These are phyloP conservation scores for Primulina huaijiensis DNA, from an alignment of 257 asterid species.

Conservation along the genomic window DNA sequence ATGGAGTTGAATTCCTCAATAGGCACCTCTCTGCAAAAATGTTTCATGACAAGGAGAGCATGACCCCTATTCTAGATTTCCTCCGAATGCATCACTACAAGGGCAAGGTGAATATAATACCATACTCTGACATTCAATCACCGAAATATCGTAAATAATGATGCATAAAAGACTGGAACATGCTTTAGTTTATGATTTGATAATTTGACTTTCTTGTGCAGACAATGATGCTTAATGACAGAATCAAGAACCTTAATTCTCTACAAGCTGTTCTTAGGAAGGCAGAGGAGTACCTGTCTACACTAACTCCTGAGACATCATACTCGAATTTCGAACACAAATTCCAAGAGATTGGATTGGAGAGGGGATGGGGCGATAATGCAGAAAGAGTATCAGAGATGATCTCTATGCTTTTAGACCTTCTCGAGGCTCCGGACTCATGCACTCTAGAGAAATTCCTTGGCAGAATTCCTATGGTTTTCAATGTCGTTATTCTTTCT, in stretches of 20 bases:
- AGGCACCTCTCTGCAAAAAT: slow-evolving; percentile 93
- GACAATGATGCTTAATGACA: slow-evolving; percentile 85
- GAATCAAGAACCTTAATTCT: slow-evolving; percentile 51
- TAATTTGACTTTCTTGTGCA: slow-evolving; percentile 28
- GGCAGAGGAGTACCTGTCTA: slow-evolving; percentile 87
- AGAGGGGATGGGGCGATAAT: slow-evolving; percentile 95
- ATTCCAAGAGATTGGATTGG: slow-evolving; percentile 87
- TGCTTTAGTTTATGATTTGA: background rate
- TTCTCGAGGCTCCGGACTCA: slow-evolving; percentile 91
- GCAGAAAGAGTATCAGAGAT: slow-evolving; percentile 70
- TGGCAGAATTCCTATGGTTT: slow-evolving; percentile 87
- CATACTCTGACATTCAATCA: background rate
- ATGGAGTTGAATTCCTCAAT: slow-evolving; percentile 97
- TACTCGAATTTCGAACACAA: slow-evolving; percentile 62
- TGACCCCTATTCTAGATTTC: slow-evolving; percentile 91
- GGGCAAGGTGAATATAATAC: slow-evolving; percentile 52
- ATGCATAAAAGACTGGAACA: too few relatives aligned
- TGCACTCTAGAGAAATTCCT: slow-evolving; percentile 87
- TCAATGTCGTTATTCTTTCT: slow-evolving; percentile 92
- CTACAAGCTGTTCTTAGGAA: slow-evolving; percentile 76
- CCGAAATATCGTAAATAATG: background rate
- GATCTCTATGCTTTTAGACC: slow-evolving; percentile 84
- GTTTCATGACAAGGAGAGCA: slow-evolving; percentile 93
- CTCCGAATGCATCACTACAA: slow-evolving; percentile 71
- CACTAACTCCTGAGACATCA: slow-evolving; percentile 55